Percentiles rank a stretch among this genome's conserved stretches.
Conservation (phyloP, 805 yeast species). For the Metschnikowia lachancei region DNA sequence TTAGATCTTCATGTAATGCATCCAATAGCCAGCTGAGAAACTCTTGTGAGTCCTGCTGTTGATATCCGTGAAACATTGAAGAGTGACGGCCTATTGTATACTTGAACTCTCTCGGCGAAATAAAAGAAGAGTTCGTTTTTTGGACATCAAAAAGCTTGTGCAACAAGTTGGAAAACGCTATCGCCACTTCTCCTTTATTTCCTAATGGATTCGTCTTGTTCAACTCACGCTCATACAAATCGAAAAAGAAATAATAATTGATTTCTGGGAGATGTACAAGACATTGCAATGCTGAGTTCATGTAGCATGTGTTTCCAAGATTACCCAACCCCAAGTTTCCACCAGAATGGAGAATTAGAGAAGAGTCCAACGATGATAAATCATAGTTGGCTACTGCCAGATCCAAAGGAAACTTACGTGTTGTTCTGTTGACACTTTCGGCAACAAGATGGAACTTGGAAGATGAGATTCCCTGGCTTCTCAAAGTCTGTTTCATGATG, state of each 20-base stretch:
- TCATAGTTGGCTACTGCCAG: slow-evolving; percentile 8
- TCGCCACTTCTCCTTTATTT: slow-evolving; percentile 76
- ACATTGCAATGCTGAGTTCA: slow-evolving; percentile 94
- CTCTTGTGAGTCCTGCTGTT: slow-evolving; percentile 94
- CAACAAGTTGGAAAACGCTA: slow-evolving; percentile 67
- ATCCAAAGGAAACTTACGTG: slow-evolving; percentile 26
- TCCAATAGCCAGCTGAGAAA: slow-evolving; percentile 83
- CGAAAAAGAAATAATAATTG: slow-evolving; percentile 66
- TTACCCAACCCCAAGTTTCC: slow-evolving; percentile 63
- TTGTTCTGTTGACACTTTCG: slow-evolving; percentile 24
- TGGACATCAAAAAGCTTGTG: slow-evolving; percentile 49
- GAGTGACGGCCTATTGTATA: slow-evolving; percentile 74
- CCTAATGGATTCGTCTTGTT: slow-evolving; percentile 83
- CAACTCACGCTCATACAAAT: slow-evolving; percentile 60
- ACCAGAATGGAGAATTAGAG: slow-evolving; percentile 18
- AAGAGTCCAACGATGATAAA: slow-evolving; percentile 13
- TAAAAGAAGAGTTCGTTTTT: slow-evolving; percentile 10
- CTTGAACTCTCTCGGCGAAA: slow-evolving; percentile 76
- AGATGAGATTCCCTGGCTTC: slow-evolving; percentile 29
- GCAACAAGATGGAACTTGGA: slow-evolving; percentile 29
- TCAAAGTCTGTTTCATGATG: slow-evolving; percentile 25
- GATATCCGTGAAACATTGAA: slow-evolving; percentile 72
- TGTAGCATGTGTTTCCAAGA: slow-evolving; percentile 88
- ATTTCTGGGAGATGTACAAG: slow-evolving; percentile 82
- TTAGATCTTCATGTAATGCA: slow-evolving; percentile 88